phyloP scores from a whole-genome alignment of 1,139 yeast species.

The Diutina catenulata region DNA sequence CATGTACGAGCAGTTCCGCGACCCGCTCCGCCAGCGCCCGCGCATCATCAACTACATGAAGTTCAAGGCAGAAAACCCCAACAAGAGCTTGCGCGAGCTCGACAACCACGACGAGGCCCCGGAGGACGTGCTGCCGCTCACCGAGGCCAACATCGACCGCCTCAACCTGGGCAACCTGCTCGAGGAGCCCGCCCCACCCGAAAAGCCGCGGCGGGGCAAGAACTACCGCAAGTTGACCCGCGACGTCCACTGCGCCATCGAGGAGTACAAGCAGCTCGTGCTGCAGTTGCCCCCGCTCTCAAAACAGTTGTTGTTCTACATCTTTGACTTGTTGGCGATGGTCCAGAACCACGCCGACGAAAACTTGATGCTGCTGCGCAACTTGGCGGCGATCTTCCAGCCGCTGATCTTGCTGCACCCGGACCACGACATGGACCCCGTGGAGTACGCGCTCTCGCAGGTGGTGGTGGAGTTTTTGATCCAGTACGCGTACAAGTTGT shows the following conservation, averaged over 20 bases:
- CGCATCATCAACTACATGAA: constrained; percentile 53
- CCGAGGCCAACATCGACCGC: constrained; percentile 6
- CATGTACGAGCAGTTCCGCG: constrained; percentile 69
- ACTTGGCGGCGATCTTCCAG: constrained; percentile 91
- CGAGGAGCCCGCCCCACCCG: not conserved
- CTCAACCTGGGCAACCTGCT: constrained; percentile 1
- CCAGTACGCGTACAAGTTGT: constrained; percentile 68
- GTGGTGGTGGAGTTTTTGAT: constrained; percentile 82
- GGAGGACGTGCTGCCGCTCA: constrained; percentile 5
- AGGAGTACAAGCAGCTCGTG: constrained; percentile 59
- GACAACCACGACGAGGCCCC: not conserved
- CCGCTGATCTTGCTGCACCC: constrained; percentile 92
- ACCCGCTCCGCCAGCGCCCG: constrained; percentile 54
- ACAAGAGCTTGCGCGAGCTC: not conserved
- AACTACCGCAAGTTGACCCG: constrained; percentile 33
- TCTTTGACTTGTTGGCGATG: constrained; percentile 75
- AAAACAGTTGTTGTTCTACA: constrained; percentile 76
- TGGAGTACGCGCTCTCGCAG: constrained; percentile 80
- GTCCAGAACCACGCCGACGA: constrained; percentile 69
- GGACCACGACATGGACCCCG: constrained; percentile 81
- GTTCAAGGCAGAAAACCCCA: constrained; percentile 35
- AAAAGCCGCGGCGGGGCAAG: constrained; percentile 7
- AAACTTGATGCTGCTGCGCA: constrained; percentile 86
- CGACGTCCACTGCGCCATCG: constrained; percentile 60
- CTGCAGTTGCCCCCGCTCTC: constrained; percentile 57